phyloP scores from a whole-genome alignment of 1,284 basidiomycete species.

The Volvariella volvacea region DNA sequence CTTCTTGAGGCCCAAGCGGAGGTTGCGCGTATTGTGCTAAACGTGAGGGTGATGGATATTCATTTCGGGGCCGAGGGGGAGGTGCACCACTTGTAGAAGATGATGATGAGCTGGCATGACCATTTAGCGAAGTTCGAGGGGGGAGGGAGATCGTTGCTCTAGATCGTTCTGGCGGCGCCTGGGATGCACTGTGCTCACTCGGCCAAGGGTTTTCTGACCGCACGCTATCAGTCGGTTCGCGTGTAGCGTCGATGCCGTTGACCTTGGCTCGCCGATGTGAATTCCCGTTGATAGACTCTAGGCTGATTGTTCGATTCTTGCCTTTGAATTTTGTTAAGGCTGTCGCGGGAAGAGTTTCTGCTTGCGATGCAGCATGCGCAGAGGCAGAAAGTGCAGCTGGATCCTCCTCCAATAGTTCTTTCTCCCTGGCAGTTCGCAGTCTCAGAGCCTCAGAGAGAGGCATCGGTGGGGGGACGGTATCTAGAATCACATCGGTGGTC shows the following conservation, averaged over 20 bases:
- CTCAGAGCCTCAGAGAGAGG: constrained; percentile 51
- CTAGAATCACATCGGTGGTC: constrained; percentile 26
- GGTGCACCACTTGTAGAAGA: constrained; percentile 17
- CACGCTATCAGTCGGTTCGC: background rate
- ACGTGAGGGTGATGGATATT: constrained; percentile 18
- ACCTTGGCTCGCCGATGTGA: constrained; percentile 10
- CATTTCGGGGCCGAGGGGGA: constrained; percentile 10
- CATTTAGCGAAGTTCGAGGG: constrained; percentile 14
- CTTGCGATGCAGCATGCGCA: constrained; percentile 2
- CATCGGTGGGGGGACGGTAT: constrained; percentile 61
- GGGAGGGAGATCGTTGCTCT: constrained; percentile 11
- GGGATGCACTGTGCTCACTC: background rate
- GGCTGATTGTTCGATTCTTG: constrained; percentile 28
- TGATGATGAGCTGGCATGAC: constrained; percentile 14
- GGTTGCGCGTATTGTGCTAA: constrained; percentile 18
- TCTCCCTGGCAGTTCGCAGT: constrained; percentile 48
- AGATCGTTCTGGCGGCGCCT: background rate
- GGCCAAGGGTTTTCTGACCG: background rate
- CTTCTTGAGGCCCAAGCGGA: constrained; percentile 17
- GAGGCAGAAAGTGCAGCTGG: constrained; percentile 37
- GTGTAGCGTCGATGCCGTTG: constrained; percentile 2
- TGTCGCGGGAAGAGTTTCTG: constrained; percentile 13
- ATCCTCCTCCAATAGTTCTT: constrained; percentile 50
- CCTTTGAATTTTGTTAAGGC: constrained; percentile 29
- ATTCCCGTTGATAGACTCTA: constrained; percentile 29